These are phyloP conservation scores for Tricholoma sp. DNA, from an alignment of 768 basidiomycete genomes.

Conservation along the genomic window DNA sequence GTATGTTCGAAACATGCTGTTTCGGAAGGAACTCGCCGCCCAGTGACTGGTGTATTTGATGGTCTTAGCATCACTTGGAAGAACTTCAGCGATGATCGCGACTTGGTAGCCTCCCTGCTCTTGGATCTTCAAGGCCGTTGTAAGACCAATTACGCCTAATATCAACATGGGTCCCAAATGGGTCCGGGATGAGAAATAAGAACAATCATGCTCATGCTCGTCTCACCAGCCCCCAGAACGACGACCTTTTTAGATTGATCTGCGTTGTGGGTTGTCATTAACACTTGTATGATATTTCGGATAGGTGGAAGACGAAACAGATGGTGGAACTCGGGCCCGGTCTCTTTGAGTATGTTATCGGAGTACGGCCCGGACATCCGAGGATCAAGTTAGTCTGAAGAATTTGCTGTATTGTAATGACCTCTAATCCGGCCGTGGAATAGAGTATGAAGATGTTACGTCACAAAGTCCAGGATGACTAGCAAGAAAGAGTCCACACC, in stretches of 20 bases:
- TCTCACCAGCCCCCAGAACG: slow-evolving; percentile 18
- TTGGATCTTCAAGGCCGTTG: slow-evolving; percentile 69
- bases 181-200: background rate
- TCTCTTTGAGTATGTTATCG: no score
- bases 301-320: no score
- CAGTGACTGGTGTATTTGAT: slow-evolving; percentile 77
- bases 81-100: slow-evolving; percentile 62
- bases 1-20: background rate
- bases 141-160: slow-evolving; percentile 72
- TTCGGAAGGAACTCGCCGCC: slow-evolving; percentile 50
- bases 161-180: no score
- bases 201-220: background rate
- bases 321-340: no score
- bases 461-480: background rate
- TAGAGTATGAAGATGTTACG: background rate
- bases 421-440: no score
- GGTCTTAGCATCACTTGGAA: slow-evolving; percentile 71
- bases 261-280: background rate
- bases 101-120: slow-evolving; percentile 58
- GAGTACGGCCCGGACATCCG: no score
- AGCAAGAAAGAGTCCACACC: background rate
- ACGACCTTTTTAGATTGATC: slow-evolving; percentile 8
- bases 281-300: background rate
- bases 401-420: no score
- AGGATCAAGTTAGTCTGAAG: no score